Evolutionary conservation across 371 early-diverging fungal genomes (phyloP), one percentile per base, ranked within the genome.

Genomic region (Mortierella sp.): DNA sequence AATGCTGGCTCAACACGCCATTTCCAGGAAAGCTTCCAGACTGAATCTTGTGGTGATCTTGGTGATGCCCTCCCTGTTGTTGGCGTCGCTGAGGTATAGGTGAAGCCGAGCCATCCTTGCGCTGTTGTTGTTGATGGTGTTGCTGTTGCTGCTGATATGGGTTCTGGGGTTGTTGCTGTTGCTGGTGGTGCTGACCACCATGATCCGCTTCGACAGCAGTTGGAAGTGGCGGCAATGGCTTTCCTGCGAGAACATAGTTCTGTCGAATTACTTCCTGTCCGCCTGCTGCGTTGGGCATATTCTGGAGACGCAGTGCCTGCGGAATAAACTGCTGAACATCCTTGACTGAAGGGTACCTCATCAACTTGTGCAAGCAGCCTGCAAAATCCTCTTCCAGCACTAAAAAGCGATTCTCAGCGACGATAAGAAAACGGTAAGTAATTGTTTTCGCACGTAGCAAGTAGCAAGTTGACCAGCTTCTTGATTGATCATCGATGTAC

Each of bases 351-450:
- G 97, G 94, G 44, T 92, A 92, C 54, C 95, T 92, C 96, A 98
- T 95, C 78, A 98, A 86, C 69, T 91, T 86, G 54, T 93, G 94
- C 64, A 98, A 86, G 54, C 95, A 94, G 71, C 89, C 91, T 1
- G 96, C 90, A 83, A 95, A 96, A 77, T 97, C 98, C 28, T 90
- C 88, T 3, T 89, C 89, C 21, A 98, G 61, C 50, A 97, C 96
- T 96, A 76, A 0, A 19, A 77, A 16, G 14, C 34, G 5, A 50
- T 28, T 71, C 44, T 48, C 43, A 53, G 24, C 72, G 16, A 34
- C 55, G 21, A 31, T 40, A 67, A 24, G 55, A 6, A 24, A 70
- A 37, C n/a, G 57, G 16, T 50, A 2, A 53, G 75, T 11, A 71
- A 19, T 34, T 24, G 21, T 67, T 37, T 21, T 37, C 34, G 5